Conservation (phyloP, 148 eudicot species). For the Rhododendron simsii region DNA sequence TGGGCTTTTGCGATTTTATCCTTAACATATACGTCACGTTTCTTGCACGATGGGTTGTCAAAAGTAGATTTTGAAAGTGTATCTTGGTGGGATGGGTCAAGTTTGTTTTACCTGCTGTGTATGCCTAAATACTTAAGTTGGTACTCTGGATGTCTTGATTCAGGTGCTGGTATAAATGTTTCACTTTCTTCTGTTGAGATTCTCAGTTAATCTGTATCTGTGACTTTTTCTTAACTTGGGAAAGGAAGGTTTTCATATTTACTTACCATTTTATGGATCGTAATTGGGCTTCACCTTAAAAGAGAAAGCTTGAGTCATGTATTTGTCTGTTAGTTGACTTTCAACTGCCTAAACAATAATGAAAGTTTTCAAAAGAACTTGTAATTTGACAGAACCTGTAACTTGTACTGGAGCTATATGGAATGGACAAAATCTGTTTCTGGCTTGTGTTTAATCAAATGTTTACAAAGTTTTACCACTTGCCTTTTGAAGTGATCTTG, state of each 20-base stretch:
- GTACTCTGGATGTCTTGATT: constrained; percentile 52
- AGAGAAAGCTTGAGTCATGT: not conserved
- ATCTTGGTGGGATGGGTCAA: not conserved
- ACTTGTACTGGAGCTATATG: not conserved
- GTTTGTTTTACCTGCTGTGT: not conserved
- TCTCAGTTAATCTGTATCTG: constrained; percentile 65
- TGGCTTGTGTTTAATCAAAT: not conserved
- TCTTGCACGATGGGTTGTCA: not conserved
- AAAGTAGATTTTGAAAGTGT: not conserved
- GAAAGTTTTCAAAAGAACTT: not conserved
- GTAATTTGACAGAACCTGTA: not conserved
- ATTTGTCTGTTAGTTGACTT: not conserved
- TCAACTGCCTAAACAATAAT: not conserved
- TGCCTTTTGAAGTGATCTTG: not conserved
- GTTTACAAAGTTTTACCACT: not conserved
- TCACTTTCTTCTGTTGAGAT: constrained; percentile 68
- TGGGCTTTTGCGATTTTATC: not conserved
- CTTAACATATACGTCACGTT: not conserved
- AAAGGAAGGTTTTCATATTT: constrained; percentile 23
- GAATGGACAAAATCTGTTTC: not conserved
- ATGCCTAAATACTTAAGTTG: constrained; percentile 20
- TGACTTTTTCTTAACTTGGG: constrained; percentile 78
- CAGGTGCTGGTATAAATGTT: constrained; percentile 74
- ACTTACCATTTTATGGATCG: not conserved
- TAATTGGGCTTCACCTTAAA: not conserved